A percentile compares a stretch with the other conserved stretches of the same genome.
These are phyloP conservation scores for Eutrema yunnanense DNA, from an alignment of 345 rosid species.

Conservation along the genomic window DNA sequence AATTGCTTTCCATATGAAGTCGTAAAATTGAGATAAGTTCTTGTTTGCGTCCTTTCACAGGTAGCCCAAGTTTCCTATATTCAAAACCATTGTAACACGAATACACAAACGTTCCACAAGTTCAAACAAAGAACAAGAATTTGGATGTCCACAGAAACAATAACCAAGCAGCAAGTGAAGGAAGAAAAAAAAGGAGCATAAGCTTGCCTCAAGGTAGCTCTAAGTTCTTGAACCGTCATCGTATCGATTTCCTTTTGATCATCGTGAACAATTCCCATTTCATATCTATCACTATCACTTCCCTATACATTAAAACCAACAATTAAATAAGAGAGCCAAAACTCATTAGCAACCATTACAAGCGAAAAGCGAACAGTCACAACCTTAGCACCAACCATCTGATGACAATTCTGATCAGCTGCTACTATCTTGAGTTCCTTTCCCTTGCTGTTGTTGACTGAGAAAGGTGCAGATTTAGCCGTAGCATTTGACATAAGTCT, in stretches of 20 bases:
- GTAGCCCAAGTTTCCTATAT: slow-evolving; percentile 61
- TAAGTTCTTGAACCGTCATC: slow-evolving; percentile 76
- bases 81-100: slow-evolving; percentile 16
- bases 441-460: slow-evolving; percentile 27
- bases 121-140: slow-evolving; percentile 6
- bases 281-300: slow-evolving; percentile 19
- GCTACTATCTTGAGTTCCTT: slow-evolving; percentile 33
- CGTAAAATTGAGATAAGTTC: slow-evolving; percentile 67
- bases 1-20: slow-evolving; percentile 39
- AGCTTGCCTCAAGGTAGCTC: slow-evolving; percentile 54
- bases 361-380: not conserved
- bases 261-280: slow-evolving; percentile 34
- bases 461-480: slow-evolving; percentile 15
- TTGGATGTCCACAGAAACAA: not conserved
- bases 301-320: slow-evolving; percentile 4
- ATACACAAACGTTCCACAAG: not conserved
- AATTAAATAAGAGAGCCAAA: not conserved
- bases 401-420: slow-evolving; percentile 12
- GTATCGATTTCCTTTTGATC: slow-evolving; percentile 42
- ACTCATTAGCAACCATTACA: not conserved
- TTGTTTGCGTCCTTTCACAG: slow-evolving; percentile 68
- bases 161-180: not conserved
- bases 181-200: not conserved
- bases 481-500: slow-evolving; percentile 28
- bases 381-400: slow-evolving; percentile 28